phyloP scores from a whole-genome alignment of 495 filamentous ascomycete genomes.

The Aspergillus baeticus region DNA sequence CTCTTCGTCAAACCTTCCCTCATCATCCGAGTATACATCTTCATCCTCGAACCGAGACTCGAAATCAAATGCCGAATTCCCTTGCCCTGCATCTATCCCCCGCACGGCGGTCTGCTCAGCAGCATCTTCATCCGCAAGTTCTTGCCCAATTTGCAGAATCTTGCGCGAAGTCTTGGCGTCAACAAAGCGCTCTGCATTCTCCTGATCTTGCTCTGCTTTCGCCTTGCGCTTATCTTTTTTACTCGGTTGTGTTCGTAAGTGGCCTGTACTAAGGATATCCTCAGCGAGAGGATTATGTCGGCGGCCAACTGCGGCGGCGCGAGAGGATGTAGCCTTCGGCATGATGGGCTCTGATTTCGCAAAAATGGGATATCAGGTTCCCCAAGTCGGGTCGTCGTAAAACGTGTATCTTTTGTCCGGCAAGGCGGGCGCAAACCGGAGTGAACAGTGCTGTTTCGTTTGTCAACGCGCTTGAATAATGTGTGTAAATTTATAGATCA shows the following conservation, averaged over 20 bases:
- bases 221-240: constrained; percentile 56
- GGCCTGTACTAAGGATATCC: constrained; percentile 65
- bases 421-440: neutral
- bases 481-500: constrained; percentile 45
- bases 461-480: constrained; percentile 20
- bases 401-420: neutral
- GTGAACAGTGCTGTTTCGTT: too few species aligned
- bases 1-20: constrained; percentile 54
- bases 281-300: constrained; percentile 73
- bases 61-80: constrained; percentile 65
- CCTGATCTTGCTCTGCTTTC: constrained; percentile 53
- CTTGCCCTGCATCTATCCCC: constrained; percentile 25
- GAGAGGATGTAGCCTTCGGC: constrained; percentile 45
- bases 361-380: neutral
- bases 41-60: constrained; percentile 56
- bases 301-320: constrained; percentile 38
- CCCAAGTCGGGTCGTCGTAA: neutral
- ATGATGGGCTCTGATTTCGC: constrained; percentile 25
- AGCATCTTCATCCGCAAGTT: constrained; percentile 74
- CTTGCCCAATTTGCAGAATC: constrained; percentile 83
- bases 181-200: constrained; percentile 67
- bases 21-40: constrained; percentile 55
- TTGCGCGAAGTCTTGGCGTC: constrained; percentile 84
- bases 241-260: constrained; percentile 53
- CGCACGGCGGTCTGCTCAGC: constrained; percentile 42